Conservation (phyloP, 345 rosid species). For the Eucalyptus pauciflora region DNA sequence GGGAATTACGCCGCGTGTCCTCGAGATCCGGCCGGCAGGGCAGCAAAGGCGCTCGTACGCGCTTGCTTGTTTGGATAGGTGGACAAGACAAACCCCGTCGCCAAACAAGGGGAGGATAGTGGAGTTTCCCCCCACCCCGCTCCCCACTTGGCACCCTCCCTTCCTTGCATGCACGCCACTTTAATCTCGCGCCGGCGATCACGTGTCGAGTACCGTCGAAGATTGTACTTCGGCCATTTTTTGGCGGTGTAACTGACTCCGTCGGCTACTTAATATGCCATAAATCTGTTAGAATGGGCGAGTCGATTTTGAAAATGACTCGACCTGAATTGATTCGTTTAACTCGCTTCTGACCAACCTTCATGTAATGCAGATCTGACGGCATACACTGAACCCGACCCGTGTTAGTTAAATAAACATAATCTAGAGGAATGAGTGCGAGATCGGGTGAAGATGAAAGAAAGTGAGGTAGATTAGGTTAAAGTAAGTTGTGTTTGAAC, state of each 20-base stretch:
- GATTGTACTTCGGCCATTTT: neutral
- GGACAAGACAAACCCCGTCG: neutral
- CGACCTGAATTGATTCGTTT: rapidly evolving
- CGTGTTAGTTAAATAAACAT: no score
- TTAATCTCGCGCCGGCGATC: neutral
- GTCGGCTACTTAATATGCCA: rapidly evolving
- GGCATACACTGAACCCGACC: rapidly evolving
- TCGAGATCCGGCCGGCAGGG: neutral
- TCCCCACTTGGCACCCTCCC: neutral
- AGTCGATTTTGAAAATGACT: rapidly evolving
- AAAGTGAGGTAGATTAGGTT: neutral
- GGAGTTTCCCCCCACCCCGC: no score
- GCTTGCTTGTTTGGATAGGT: neutral
- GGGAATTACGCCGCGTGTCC: neutral
- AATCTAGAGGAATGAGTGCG: rapidly evolving
- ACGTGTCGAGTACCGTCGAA: neutral
- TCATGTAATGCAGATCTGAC: rapidly evolving
- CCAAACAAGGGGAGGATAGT: neutral
- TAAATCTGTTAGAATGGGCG: rapidly evolving
- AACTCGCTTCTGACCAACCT: rapidly evolving
- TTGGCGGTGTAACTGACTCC: neutral
- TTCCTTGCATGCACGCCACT: neutral
- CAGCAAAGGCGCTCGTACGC: neutral
- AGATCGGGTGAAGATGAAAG: neutral
- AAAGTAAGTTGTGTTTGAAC: no score